Base-by-base conservation (phyloP, 768 basidiomycete species). In the Kwoniella botswanensis region DNA sequence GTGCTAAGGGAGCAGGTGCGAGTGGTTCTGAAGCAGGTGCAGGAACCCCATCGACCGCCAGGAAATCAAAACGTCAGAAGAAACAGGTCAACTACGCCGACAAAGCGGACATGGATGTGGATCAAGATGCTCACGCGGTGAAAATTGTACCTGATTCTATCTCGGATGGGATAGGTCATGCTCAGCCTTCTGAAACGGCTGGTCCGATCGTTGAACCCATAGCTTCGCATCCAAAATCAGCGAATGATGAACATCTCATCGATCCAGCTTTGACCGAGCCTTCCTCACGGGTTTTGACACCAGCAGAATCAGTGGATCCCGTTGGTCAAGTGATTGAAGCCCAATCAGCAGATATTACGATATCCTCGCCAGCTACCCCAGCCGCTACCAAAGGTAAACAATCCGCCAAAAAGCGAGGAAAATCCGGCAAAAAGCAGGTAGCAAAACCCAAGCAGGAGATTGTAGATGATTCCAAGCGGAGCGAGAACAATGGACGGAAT, bases 71-170 rank as follows among this genome's bases (percentile, higher is more conserved):
- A 57, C 21, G 63, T 53, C 63, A 64, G 26, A 65, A 53, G 43
- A 70, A 70, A 24, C 57, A 52, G 22, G 55, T 63, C 53, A 71
- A 55, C 10, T 57, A 67, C 59, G 61, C 43, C 50, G 60, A 61
- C 22, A 21, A 66, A n/a, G 52, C 74, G 89, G 89, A 24, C 84
- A 88, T 44, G 88, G 91, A 53, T 85, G 63, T 60, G 56, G 66
- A 52, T 11, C 60, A 76, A 58, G 78, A 70, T 61, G 73, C 65
- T 35, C 55, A 35, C 35, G 35, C 35, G 35, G 35, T 35, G 35
- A 35, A 35, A 0, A 6, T 35, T 35, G 35, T 35, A 9, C 35
- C 35, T 35, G 6, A 0, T 35, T 9, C 35, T 35, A 35, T 35
- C 35, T 35, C 35, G 35, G 35, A 35, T 9, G 35, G 35, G 35